Evolutionary conservation across 495 filamentous ascomycete genomes (phyloP).

Genomic region (Annulohypoxylon stygium): DNA sequence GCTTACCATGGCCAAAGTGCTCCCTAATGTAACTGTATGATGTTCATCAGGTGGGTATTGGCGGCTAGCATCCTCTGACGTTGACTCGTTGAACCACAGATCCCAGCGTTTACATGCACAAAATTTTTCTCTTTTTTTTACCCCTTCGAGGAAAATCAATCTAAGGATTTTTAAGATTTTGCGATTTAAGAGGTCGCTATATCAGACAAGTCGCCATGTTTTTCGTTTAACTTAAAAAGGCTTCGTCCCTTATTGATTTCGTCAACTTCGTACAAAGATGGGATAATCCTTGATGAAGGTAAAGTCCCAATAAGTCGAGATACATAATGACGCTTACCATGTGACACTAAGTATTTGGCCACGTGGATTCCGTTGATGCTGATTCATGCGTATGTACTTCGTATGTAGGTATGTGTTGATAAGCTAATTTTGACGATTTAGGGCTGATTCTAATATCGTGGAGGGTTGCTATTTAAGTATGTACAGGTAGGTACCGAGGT

Average conservation of each 20-base stretch:
- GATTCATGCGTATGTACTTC: conserved; percentile 1
- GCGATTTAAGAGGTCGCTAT: background rate
- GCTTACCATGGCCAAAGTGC: conserved; percentile 47
- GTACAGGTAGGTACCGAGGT: background rate
- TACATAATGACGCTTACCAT: conserved; percentile 12
- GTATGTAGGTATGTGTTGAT: conserved; percentile 3
- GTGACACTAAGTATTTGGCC: conserved; percentile 39
- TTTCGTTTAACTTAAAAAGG: background rate
- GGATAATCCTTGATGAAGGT: background rate
- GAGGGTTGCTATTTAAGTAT: conserved; percentile 8
- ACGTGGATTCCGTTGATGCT: conserved; percentile 38
- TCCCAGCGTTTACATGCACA: conserved; percentile 20
- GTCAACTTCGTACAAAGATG: background rate
- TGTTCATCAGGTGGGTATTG: conserved; percentile 30
- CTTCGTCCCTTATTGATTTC: background rate
- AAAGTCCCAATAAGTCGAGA: conserved; percentile 3
- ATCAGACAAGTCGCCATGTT: background rate
- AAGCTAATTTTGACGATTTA: conserved; percentile 30
- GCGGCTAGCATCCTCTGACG: conserved; percentile 25
- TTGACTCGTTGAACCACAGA: conserved; percentile 30
- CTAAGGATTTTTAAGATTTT: background rate
- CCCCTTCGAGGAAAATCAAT: background rate
- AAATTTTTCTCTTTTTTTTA: background rate
- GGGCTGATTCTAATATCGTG: conserved; percentile 41
- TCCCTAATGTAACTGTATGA: conserved; percentile 45